phyloP scores from a whole-genome alignment of 345 rosid species.

The Capsella bursapastoris region DNA sequence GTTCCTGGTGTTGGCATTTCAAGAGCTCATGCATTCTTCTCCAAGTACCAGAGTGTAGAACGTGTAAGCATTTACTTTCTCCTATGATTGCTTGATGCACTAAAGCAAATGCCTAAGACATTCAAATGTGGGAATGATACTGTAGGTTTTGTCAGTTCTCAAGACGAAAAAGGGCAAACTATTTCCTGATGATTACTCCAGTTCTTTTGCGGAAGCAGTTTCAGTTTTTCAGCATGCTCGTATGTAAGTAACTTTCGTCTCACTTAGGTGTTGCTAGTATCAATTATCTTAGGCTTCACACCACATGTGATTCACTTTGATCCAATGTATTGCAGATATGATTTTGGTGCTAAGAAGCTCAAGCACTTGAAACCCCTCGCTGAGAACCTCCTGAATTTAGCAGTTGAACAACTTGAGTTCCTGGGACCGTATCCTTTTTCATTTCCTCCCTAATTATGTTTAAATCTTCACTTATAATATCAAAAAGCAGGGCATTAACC shows the following conservation, averaged over 20 bases:
- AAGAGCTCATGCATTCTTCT: constrained; percentile 70
- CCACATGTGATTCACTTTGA: background rate
- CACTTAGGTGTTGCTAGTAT: constrained; percentile 1
- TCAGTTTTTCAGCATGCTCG: constrained; percentile 89
- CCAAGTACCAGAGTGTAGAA: constrained; percentile 77
- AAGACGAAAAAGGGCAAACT: constrained; percentile 73
- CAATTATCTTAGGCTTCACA: constrained; percentile 14
- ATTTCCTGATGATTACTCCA: constrained; percentile 78
- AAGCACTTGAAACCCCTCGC: constrained; percentile 72
- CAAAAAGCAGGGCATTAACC: background rate
- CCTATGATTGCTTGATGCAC: background rate
- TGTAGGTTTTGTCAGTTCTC: constrained; percentile 76
- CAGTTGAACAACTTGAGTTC: constrained; percentile 68
- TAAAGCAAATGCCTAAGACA: constrained; percentile 15
- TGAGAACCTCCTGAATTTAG: constrained; percentile 50
- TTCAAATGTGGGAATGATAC: background rate
- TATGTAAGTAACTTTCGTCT: constrained; percentile 50
- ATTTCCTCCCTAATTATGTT: background rate
- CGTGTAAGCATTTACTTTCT: constrained; percentile 58
- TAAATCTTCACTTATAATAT: constrained; percentile 32
- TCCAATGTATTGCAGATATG: constrained; percentile 60
- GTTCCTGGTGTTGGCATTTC: constrained; percentile 87
- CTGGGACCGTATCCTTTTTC: constrained; percentile 90
- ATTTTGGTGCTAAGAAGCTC: constrained; percentile 54
- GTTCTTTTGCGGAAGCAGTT: constrained; percentile 70